Conservation (phyloP, 768 basidiomycete genomes). For the Tylopilus sp. region DNA sequence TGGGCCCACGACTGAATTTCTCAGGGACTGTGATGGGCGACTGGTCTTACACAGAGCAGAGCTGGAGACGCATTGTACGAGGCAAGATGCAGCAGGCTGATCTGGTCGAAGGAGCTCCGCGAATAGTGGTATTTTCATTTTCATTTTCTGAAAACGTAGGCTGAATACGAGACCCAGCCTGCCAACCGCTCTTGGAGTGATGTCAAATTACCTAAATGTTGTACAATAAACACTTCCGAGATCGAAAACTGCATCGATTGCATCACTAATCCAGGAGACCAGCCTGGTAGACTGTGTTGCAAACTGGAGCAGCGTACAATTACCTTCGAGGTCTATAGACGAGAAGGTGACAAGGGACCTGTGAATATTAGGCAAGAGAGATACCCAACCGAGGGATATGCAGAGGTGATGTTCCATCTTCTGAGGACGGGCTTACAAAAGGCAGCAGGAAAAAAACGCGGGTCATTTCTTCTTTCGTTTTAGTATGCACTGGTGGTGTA, state of each 20-base stretch:
- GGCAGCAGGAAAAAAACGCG: neutral
- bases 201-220: neutral
- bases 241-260: neutral
- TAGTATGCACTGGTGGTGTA: too few relatives aligned
- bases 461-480: too few relatives aligned
- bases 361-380: neutral
- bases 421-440: neutral
- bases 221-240: neutral
- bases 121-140: neutral
- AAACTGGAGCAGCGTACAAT: neutral
- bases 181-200: neutral
- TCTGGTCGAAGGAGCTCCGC: neutral
- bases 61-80: conserved; percentile 3
- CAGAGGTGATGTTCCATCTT: neutral
- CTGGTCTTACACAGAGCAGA: neutral
- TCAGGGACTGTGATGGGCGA: neutral
- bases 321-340: neutral
- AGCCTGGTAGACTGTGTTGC: neutral
- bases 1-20: neutral
- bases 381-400: neutral
- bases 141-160: neutral
- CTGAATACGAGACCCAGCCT: neutral
- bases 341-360: neutral
- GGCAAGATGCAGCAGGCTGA: conserved; percentile 4
- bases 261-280: neutral